Base-by-base conservation (phyloP, 768 basidiomycete genomes). In the Boletales sp. region DNA sequence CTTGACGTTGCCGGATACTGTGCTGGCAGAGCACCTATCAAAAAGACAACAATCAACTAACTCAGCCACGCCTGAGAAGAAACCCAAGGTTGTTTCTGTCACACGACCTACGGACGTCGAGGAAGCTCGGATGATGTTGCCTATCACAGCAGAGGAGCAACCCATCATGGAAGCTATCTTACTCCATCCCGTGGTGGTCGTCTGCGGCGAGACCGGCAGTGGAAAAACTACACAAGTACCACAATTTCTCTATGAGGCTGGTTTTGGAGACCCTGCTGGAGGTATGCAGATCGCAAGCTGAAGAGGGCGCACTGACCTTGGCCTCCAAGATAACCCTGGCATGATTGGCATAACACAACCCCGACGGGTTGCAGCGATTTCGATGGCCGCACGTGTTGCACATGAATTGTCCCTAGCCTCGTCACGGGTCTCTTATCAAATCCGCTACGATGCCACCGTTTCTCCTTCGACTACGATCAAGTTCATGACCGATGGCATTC, bases 341-440 rank as follows among this genome's bases (percentile, higher is more conserved):
- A 95, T 98, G 84, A 93, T 99, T 58, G 97, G 94, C 15, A 79
- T 99, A 45, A 99, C 97, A 5, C 97, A 99, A 68, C 97, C 97
- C 5, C 85, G 97, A 49, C 84, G 97, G 62, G 97, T 99, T 15
- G 97, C 97, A 18, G 95, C 95, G 1, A 86, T 97, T 74, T 94
- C 97, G 1, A 93, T 97, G 83, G 92, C 97, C 1, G 73, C 83
- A 10, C 91, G 97, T 31, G 94, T 99, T 24, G 86, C 86, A n/a
- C 78, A 88, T 43, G 97, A 99, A 69, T 74, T 99, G n/a, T 87
- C 89, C 6, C 72, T 97, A 13, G 78, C 89, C 1, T 75, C 86
- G 1, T 85, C 86, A 1, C 76, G 80, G 21, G 91, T 98, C 7
- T 95, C 97, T 0, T 94, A 98, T 68, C 94, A 97, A 67, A 97